Base-by-base conservation (phyloP, 176 grass and related monocot genomes). In the Carex littledalei region DNA sequence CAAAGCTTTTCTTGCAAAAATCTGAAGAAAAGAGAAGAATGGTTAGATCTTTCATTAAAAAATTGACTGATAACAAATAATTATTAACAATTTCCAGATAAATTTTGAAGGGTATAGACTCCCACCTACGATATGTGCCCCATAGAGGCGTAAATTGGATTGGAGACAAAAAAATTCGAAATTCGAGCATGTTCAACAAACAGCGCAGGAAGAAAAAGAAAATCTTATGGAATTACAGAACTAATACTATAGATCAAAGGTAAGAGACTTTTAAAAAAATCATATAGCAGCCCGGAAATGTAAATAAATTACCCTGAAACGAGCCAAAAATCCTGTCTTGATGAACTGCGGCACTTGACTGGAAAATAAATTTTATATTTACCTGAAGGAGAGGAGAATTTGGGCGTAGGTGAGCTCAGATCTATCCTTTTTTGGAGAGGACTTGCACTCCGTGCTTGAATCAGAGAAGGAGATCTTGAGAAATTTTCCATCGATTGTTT, bases 1-100 rank as follows among this genome's bases (percentile, higher is more conserved):
- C 15, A n/a, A 89, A 65, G 24, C 17, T 87, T 84, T 66, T 90
- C 56, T 84, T 87, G 84, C 58, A 79, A 31, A 73, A 86, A 89
- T 87, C 95, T 93, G 85, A 56, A 69, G 3, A 78, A 65, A 14
- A 35, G 2, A 6, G 9, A 47, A 83, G n/a, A 77, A 86, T 3
- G 2, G 21, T 37, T 6, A 80, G 63, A 78, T 49, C 7, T 58
- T 26, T 59, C 60, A 18, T 29, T 64, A 52, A 84, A 56, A 4
- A 26, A 59, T 57, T 58, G 2, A 62, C 29, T 62, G 14, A 14
- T 6, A 34, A 3, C 12, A 17, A 68, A 49, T 49, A 39, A 39
- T 39, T 39, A 39, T 39, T 39, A 39, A 39, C 37, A 39, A 39
- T 39, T 39, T 39, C 37, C 37, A 39, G 5, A 39, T 39, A 39